A percentile compares a stretch with the other conserved stretches of the same genome.
These are phyloP conservation scores for Gnetum montanum DNA, from an alignment of 75 land plant genomes.

Conservation along the genomic window DNA sequence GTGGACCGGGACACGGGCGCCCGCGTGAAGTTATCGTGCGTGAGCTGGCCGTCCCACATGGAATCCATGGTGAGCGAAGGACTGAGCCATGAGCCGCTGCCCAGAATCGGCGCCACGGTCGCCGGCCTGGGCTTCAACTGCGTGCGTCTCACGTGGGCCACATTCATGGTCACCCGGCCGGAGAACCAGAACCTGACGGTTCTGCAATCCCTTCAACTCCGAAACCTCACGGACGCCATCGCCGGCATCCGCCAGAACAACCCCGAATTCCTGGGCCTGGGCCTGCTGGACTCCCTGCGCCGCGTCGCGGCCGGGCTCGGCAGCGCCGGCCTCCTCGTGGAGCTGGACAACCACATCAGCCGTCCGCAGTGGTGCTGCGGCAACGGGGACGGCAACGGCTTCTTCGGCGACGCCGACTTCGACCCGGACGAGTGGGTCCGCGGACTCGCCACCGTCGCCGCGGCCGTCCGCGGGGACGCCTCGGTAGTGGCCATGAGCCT, in stretches of 20 bases:
- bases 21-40: slow-evolving; percentile 52
- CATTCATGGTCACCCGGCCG: slow-evolving; percentile 13
- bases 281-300: slow-evolving; percentile 11
- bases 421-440: slow-evolving; percentile 19
- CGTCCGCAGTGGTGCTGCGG: slow-evolving; percentile 43
- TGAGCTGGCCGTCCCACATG: slow-evolving; percentile 45
- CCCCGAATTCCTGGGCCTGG: slow-evolving; percentile 14
- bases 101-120: slow-evolving; percentile 2
- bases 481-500: slow-evolving; percentile 36
- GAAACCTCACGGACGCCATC: slow-evolving; percentile 3
- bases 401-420: slow-evolving; percentile 37
- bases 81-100: slow-evolving; percentile 17
- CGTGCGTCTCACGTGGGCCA: slow-evolving; percentile 52
- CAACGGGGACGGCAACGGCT: slow-evolving; percentile 29
- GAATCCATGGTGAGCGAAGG: slow-evolving; percentile 38
- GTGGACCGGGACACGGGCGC: slow-evolving; percentile 24
- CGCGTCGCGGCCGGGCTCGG: slow-evolving; percentile 14
- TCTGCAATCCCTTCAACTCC: background rate
- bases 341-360: slow-evolving; percentile 3
- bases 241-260: slow-evolving; percentile 8
- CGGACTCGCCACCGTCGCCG: slow-evolving; percentile 24
- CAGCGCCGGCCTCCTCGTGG: slow-evolving; percentile 14
- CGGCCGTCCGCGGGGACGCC: slow-evolving; percentile 1
- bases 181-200: slow-evolving; percentile 14
- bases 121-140: slow-evolving; percentile 47